These are phyloP conservation scores for Tolypocladium cylindrosporum DNA, from an alignment of 2,329 filamentous ascomycete genomes.

Conservation along the genomic window DNA sequence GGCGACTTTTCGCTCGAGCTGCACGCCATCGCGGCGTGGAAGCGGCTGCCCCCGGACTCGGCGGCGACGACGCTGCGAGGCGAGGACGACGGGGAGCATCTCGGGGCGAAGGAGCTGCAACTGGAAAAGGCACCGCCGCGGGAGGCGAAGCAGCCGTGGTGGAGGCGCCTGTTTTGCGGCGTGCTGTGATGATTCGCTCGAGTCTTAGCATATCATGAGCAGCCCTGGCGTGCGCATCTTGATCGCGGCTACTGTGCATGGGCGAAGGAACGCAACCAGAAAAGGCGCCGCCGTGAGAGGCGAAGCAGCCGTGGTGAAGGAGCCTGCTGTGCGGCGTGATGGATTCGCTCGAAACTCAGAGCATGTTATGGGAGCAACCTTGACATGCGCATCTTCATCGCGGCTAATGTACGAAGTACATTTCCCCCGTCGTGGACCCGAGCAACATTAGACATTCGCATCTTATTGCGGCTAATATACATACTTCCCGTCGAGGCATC, in stretches of 20 bases:
- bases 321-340: no score
- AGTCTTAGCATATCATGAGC: not conserved
- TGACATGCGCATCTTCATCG: no score
- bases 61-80: not conserved
- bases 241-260: no score
- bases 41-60: constrained; percentile 2
- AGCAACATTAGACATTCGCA: not conserved
- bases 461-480: not conserved
- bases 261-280: no score
- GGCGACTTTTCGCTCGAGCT: constrained; percentile 46
- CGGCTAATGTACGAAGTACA: no score
- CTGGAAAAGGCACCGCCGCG: not conserved
- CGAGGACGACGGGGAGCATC: constrained; percentile 12
- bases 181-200: constrained; percentile 7
- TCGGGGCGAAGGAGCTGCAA: not conserved
- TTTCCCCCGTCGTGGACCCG: not conserved
- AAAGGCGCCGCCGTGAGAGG: no score
- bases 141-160: constrained; percentile 9
- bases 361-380: no score
- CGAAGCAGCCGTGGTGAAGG: no score
- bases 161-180: constrained; percentile 17
- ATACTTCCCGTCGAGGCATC: not conserved
- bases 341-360: no score
- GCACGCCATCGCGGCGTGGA: constrained; percentile 17
- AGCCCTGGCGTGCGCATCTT: no score